Base-by-base conservation (phyloP, 495 filamentous ascomycete genomes). In the Penicillium cosmopolitanum region DNA sequence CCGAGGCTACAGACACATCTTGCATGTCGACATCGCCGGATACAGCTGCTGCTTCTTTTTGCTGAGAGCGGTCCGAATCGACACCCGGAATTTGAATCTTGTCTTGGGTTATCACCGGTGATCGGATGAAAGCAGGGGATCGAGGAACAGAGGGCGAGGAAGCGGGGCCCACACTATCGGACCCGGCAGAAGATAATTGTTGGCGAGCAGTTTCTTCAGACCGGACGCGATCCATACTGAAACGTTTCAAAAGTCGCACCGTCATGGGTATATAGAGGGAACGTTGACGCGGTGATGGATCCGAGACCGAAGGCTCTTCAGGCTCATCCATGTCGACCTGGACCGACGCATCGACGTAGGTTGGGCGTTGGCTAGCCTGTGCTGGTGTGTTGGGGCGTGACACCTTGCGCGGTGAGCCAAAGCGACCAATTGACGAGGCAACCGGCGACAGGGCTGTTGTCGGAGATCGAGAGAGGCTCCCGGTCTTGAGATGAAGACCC, bases 281-380 rank as follows among this genome's bases (percentile, higher is more conserved):
- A 43, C 62, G 66, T 53, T 51, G 62, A 18, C 50, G 57, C 5
- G 66, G 57, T 7, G 63, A 53, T 4, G 58, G 25, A 15, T 56
- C 19, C 23, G 63, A 51, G 3, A 53, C 54, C 38, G 61, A 62
- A 21, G 64, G 66, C 6, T 59, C 61, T 51, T 78, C 77, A 51
- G 66, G 53, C 28, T 67, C 68, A 34, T 78, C 69, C 16, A 66
- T 50, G 54, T 82, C 76, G 1, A 77, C 79, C 65, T 86, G 83
- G 15, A 77, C 73, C 6, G 72, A 67, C 25, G 67, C 66, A 44
- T 83, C 77, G 19, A 80, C 77, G 57, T 83, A 85, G 9, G 70
- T 62, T 2, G 64, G 72, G 42, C 64, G 71, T 5, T n/a, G 36
- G 18, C 36, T 50, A 9, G 67, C 58, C 36, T 6, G 71, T 62